Conservation (phyloP, 768 basidiomycete species). For the Collybia sordida region DNA sequence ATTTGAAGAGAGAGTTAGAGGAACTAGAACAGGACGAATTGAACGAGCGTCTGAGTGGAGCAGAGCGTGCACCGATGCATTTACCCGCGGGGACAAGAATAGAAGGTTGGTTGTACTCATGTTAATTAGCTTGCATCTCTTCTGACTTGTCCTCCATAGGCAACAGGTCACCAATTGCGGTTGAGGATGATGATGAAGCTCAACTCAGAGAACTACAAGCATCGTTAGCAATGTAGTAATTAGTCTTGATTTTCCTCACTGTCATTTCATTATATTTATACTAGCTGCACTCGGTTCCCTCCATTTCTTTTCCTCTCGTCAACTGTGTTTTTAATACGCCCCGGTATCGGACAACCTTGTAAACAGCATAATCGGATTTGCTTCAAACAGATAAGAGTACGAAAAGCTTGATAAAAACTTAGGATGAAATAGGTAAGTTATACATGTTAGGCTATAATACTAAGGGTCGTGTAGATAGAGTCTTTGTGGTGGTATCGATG, state of each 20-base stretch:
- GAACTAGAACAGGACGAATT: constrained; percentile 88
- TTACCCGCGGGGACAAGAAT: constrained; percentile 63
- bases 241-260: constrained; percentile 10
- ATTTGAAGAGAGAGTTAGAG: constrained; percentile 75
- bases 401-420: not conserved
- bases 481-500: constrained; percentile 32
- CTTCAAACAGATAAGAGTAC: too few species aligned
- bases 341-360: constrained; percentile 12
- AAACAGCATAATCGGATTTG: constrained; percentile 4
- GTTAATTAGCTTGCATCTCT: not conserved
- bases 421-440: constrained; percentile 8
- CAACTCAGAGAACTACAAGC: constrained; percentile 90
- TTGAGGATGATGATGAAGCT: constrained; percentile 90
- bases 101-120: constrained; percentile 40
- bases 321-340: constrained; percentile 18
- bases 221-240: constrained; percentile 73
- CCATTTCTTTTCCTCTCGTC: constrained; percentile 18
- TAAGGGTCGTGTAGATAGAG: constrained; percentile 16
- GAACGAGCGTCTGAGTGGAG: constrained; percentile 79
- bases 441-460: constrained; percentile 27
- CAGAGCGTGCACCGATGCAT: constrained; percentile 89
- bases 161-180: constrained; percentile 39
- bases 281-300: constrained; percentile 6
- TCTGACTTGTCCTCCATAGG: constrained; percentile 13
- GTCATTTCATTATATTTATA: constrained; percentile 15